phyloP scores from a whole-genome alignment of 1,139 yeast genomes.

The Yamadazyma spencermartinsiae region DNA sequence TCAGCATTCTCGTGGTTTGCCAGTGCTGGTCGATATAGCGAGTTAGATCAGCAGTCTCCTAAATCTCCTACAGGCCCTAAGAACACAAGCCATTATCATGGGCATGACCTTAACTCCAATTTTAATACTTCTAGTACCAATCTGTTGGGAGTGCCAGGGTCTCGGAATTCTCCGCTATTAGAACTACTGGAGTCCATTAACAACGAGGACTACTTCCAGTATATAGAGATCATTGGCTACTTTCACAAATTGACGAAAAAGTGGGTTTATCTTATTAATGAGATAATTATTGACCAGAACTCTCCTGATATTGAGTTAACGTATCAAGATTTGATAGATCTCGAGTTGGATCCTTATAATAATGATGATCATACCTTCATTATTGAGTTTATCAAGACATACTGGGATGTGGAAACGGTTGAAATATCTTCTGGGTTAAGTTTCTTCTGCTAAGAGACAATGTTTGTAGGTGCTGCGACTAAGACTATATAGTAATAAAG shows the following conservation, averaged over 20 bases:
- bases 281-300: constrained; percentile 35
- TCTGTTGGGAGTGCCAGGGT: constrained; percentile 1
- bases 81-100: not conserved
- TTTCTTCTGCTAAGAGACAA: constrained; percentile 13
- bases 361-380: constrained; percentile 58
- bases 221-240: constrained; percentile 49
- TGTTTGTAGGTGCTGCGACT: too few species aligned
- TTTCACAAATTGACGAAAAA: constrained; percentile 55
- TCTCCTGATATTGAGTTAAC: constrained; percentile 33
- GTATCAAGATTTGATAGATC: constrained; percentile 59
- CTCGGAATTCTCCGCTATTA: not conserved
- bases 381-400: constrained; percentile 45
- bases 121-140: constrained; percentile 16
- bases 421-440: constrained; percentile 15
- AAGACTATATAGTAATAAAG: too few species aligned
- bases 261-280: constrained; percentile 42
- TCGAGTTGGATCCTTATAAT: constrained; percentile 77
- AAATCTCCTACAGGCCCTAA: not conserved
- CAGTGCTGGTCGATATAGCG: constrained; percentile 64
- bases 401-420: constrained; percentile 27
- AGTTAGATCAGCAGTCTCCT: constrained; percentile 7
- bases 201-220: constrained; percentile 4
- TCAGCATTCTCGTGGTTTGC: constrained; percentile 84
- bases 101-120: not conserved
- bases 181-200: not conserved